A percentile compares a stretch with the other conserved stretches of the same genome.
phyloP scores from a whole-genome alignment of 495 filamentous ascomycete species.

The Daldinia grandis region DNA sequence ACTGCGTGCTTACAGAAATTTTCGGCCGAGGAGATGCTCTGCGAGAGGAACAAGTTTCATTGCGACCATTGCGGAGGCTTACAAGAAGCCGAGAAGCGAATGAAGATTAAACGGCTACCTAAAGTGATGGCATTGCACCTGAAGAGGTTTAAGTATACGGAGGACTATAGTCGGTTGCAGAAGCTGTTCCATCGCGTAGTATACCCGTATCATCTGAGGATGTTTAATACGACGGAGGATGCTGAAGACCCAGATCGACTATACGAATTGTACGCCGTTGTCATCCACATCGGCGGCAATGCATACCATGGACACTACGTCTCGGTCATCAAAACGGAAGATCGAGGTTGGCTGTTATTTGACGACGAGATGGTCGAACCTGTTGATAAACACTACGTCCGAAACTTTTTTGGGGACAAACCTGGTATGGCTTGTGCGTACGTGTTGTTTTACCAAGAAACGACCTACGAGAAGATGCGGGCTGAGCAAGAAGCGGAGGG shows the following conservation, averaged over 20 bases:
- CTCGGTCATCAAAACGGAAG: constrained; percentile 95
- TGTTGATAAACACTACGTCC: constrained; percentile 95
- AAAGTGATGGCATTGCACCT: constrained; percentile 91
- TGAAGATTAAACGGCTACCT: constrained; percentile 97
- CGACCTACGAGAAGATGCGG: constrained; percentile 85
- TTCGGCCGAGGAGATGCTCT: constrained; percentile 98
- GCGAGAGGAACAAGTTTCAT: constrained; percentile 97
- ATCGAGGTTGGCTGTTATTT: constrained; percentile 94
- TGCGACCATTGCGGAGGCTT: constrained; percentile 96
- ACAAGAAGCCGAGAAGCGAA: constrained; percentile 97
- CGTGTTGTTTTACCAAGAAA: constrained; percentile 97
- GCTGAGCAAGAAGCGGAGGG: constrained; percentile 84
- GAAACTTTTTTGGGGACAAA: constrained; percentile 95
- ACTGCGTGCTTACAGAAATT: constrained; percentile 95
- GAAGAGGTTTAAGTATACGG: constrained; percentile 97
- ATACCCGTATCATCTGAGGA: constrained; percentile 92
- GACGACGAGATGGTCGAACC: constrained; percentile 99
- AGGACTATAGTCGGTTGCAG: constrained; percentile 89
- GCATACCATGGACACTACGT: constrained; percentile 99
- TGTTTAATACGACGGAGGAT: constrained; percentile 98
- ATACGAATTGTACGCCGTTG: constrained; percentile 96
- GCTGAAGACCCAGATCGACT: constrained; percentile 93
- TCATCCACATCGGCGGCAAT: constrained; percentile 98
- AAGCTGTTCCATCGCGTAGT: constrained; percentile 97
- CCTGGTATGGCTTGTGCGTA: constrained; percentile 94